A percentile compares a stretch with the other conserved stretches of the same genome.
These are phyloP conservation scores for Fraxinus quadrangulata DNA, from an alignment of 257 asterid species.

Conservation along the genomic window DNA sequence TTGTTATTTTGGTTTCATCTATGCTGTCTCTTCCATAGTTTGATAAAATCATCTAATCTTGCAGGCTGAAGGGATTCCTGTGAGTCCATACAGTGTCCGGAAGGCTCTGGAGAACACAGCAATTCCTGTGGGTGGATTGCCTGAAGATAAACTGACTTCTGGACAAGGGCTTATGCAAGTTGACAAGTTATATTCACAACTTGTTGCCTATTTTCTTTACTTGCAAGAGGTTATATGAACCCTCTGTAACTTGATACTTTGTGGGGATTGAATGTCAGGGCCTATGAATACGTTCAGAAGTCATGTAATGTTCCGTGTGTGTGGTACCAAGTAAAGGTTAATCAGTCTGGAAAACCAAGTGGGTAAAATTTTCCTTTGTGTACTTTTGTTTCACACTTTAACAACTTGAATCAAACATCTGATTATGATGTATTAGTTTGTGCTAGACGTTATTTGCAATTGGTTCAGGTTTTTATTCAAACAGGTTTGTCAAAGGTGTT, in stretches of 20 bases:
- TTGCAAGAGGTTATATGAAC: conserved; percentile 23
- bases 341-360: conserved; percentile 76
- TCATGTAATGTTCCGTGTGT: conserved; percentile 60
- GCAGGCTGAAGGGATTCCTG: conserved; percentile 88
- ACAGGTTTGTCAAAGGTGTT: background rate
- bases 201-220: conserved; percentile 30
- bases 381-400: conserved; percentile 13
- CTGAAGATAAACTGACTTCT: conserved; percentile 83
- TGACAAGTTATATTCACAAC: conserved; percentile 68
- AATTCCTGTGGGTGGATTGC: conserved; percentile 70
- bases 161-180: conserved; percentile 99
- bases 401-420: background rate
- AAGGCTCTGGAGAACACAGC: conserved; percentile 96
- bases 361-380: conserved; percentile 38
- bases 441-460: background rate
- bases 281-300: conserved; percentile 83
- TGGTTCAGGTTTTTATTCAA: background rate
- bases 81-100: conserved; percentile 82
- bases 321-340: conserved; percentile 75
- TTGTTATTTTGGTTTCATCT: conserved; percentile 15
- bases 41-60: conserved; percentile 32
- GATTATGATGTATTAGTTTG: conserved; percentile 19
- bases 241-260: conserved; percentile 28
- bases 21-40: conserved; percentile 23
- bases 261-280: conserved; percentile 60